phyloP scores from a whole-genome alignment of 352 stramenopile genomes.

The Phytophthora agathidicida region DNA sequence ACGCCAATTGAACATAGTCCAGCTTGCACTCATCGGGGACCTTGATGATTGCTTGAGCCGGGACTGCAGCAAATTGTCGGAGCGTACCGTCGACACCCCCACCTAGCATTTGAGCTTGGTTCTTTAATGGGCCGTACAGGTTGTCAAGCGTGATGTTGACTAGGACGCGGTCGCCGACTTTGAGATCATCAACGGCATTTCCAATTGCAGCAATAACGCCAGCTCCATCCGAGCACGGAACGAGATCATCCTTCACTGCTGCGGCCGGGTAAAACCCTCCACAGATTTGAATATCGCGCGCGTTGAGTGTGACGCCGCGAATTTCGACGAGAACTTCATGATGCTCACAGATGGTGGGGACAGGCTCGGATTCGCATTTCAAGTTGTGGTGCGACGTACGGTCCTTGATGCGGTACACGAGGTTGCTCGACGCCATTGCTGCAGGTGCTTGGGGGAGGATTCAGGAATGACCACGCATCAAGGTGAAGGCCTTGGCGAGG shows the following conservation, averaged over 20 bases:
- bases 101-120: conserved; percentile 21
- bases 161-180: conserved; percentile 33
- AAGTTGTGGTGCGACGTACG: conserved; percentile 34
- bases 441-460: not conserved
- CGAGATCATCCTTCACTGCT: conserved; percentile 26
- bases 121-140: conserved; percentile 25
- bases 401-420: conserved; percentile 29
- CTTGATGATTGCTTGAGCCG: conserved; percentile 31
- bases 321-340: conserved; percentile 37
- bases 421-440: conserved; percentile 18
- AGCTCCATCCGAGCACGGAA: conserved; percentile 33
- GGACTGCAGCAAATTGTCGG: conserved; percentile 29
- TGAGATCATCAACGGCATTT: conserved; percentile 12
- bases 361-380: conserved; percentile 6
- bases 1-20: conserved; percentile 29
- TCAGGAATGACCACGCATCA: conserved; percentile 12
- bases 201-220: conserved; percentile 29
- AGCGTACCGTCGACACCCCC: conserved; percentile 35
- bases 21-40: conserved; percentile 28
- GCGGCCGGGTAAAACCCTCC: conserved; percentile 20
- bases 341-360: conserved; percentile 13
- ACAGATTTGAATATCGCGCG: conserved; percentile 25
- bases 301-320: conserved; percentile 32
- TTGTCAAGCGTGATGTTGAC: conserved; percentile 34
- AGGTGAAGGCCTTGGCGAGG: no score